A percentile compares a stretch with the other conserved stretches of the same genome.
Evolutionary conservation across 805 yeast genomes (phyloP).

Genomic region (Wickerhamiella siamensis): DNA sequence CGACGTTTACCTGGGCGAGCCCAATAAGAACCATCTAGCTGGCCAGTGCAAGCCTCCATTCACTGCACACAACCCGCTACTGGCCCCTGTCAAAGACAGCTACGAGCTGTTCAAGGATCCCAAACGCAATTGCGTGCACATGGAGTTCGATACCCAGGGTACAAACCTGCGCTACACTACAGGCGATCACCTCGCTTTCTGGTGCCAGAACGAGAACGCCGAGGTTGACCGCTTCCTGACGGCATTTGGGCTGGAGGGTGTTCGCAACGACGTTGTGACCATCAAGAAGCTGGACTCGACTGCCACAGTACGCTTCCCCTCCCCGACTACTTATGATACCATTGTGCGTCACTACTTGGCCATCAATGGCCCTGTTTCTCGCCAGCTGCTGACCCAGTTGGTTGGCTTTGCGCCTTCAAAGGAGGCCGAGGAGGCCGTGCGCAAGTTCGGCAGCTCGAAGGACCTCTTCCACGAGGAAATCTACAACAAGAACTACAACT

Average conservation of each 20-base stretch:
- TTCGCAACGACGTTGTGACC: slow-evolving; percentile 42
- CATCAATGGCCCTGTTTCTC: slow-evolving; percentile 83
- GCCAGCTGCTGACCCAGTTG: slow-evolving; percentile 63
- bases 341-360: slow-evolving; percentile 77
- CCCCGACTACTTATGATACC: slow-evolving; percentile 75
- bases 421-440: slow-evolving; percentile 35
- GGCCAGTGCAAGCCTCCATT: slow-evolving; percentile 47
- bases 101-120: slow-evolving; percentile 55
- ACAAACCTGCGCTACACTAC: slow-evolving; percentile 74
- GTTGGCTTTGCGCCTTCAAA: slow-evolving; percentile 70
- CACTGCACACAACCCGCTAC: slow-evolving; percentile 65
- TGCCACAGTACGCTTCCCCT: slow-evolving; percentile 30
- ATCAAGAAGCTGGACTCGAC: slow-evolving; percentile 52
- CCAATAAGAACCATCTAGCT: slow-evolving; percentile 40
- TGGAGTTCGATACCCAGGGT: slow-evolving; percentile 68
- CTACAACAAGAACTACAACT: slow-evolving; percentile 44
- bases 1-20: slow-evolving; percentile 69
- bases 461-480: slow-evolving; percentile 51
- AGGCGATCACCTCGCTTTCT: slow-evolving; percentile 89
- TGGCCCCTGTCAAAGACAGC: slow-evolving; percentile 49
- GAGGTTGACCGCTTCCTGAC: slow-evolving; percentile 51
- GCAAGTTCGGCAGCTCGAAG: slow-evolving; percentile 50
- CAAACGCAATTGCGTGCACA: slow-evolving; percentile 72
- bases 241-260: slow-evolving; percentile 45
- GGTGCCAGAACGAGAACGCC: slow-evolving; percentile 82